phyloP scores from a whole-genome alignment of 1,139 yeast genomes.

The Magnusiomyces starmeri region DNA sequence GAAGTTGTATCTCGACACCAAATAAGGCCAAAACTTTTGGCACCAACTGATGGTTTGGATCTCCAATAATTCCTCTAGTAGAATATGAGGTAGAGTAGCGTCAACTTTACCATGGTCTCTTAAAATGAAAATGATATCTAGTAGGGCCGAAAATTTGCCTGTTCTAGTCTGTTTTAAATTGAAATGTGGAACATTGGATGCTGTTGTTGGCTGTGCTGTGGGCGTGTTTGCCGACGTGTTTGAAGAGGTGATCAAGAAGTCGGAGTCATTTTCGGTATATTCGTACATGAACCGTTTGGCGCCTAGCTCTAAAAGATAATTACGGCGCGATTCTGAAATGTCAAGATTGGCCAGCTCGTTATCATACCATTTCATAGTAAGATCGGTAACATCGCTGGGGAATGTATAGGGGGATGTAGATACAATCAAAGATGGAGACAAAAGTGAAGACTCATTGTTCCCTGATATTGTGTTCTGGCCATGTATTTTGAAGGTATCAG shows the following conservation, averaged over 20 bases:
- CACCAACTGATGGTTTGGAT: slow-evolving; percentile 34
- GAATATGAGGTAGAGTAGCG: slow-evolving; percentile 23
- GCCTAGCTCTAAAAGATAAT: neutral
- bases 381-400: neutral
- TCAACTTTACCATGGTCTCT: slow-evolving; percentile 21
- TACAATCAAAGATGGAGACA: neutral
- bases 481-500: slow-evolving; percentile 1
- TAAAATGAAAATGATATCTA: slow-evolving; percentile 20
- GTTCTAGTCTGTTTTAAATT: neutral
- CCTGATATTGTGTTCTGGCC: neutral
- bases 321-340: neutral
- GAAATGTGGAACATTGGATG: neutral
- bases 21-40: slow-evolving; percentile 33
- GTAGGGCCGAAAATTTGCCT: slow-evolving; percentile 15
- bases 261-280: neutral
- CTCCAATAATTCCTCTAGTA: slow-evolving; percentile 35
- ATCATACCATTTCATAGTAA: slow-evolving; percentile 2
- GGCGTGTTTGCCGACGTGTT: too few relatives aligned
- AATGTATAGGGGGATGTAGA: neutral
- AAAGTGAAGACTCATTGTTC: too few relatives aligned
- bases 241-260: neutral
- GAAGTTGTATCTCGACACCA: slow-evolving; percentile 28
- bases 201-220: neutral
- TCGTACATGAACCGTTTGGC: neutral
- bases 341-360: neutral